Percentiles rank a stretch among this genome's conserved stretches.
Evolutionary conservation across 331 rosid genomes (phyloP).

Genomic region (Malus hybrid): DNA sequence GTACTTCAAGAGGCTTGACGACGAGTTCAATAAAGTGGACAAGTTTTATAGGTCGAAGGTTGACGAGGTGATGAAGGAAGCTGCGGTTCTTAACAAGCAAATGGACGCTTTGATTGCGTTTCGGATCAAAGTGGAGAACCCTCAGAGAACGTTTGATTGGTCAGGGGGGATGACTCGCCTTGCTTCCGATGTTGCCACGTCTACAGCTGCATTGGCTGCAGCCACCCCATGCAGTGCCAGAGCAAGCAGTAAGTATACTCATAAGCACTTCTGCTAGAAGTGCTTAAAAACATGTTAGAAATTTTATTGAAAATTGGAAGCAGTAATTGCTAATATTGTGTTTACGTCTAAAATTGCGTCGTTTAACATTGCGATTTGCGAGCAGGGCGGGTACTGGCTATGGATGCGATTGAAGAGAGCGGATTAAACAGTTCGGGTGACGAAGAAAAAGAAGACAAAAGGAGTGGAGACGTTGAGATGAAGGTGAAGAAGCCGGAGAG

Average conservation of each 20-base stretch:
- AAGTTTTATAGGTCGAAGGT: slow-evolving; percentile 41
- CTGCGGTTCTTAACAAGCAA: slow-evolving; percentile 43
- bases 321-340: background rate
- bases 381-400: slow-evolving; percentile 30
- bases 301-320: background rate
- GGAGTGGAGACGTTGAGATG: background rate
- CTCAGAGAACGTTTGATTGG: slow-evolving; percentile 21
- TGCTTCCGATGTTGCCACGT: slow-evolving; percentile 50
- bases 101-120: slow-evolving; percentile 79
- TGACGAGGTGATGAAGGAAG: slow-evolving; percentile 60
- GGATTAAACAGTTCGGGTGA: slow-evolving; percentile 13
- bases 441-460: slow-evolving; percentile 3
- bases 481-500: slow-evolving; percentile 10
- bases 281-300: background rate
- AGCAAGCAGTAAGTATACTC: slow-evolving; percentile 25
- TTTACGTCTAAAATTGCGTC: background rate
- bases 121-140: slow-evolving; percentile 61
- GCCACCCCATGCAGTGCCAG: slow-evolving; percentile 37
- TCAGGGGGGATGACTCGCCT: slow-evolving; percentile 51
- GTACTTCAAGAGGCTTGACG: slow-evolving; percentile 43
- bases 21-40: slow-evolving; percentile 58
- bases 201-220: slow-evolving; percentile 43
- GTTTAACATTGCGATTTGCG: background rate
- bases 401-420: slow-evolving; percentile 48
- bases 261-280: background rate